Conservation (phyloP, 2,329 filamentous ascomycete genomes). For the Lachnellula occidentalis region DNA sequence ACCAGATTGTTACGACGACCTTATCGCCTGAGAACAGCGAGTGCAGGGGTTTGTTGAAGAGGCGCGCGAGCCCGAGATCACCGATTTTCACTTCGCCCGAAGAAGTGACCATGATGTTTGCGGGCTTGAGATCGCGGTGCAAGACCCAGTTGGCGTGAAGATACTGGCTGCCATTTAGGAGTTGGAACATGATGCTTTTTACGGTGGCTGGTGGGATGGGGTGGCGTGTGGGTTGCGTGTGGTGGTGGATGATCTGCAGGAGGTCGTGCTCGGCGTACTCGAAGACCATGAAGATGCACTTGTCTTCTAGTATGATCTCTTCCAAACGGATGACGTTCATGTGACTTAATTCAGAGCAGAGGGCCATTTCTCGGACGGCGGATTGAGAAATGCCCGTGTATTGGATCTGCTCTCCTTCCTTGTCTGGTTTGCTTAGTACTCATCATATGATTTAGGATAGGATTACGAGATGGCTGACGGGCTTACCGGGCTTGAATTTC, state of each 20-base stretch:
- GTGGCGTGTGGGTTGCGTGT: conserved; percentile 78
- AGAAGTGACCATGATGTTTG: conserved; percentile 98
- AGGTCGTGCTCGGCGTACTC: conserved; percentile 98
- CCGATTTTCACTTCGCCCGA: conserved; percentile 88
- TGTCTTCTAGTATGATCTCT: conserved; percentile 96
- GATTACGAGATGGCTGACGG: not conserved
- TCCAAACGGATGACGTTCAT: conserved; percentile 84
- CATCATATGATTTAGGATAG: not conserved
- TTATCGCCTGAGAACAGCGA: conserved; percentile 92
- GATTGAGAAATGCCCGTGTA: conserved; percentile 98
- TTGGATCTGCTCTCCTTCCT: conserved; percentile 88
- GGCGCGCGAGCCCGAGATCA: conserved; percentile 82
- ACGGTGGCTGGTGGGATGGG: conserved; percentile 85
- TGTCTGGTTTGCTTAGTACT: conserved; percentile 48
- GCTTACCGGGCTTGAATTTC: conserved; percentile 55
- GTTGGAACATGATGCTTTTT: conserved; percentile 91
- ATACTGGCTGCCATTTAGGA: conserved; percentile 91
- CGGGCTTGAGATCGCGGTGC: conserved; percentile 93
- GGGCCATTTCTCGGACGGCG: conserved; percentile 92
- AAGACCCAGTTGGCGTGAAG: conserved; percentile 96
- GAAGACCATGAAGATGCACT: conserved; percentile 99
- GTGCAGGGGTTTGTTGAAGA: conserved; percentile 91
- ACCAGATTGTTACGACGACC: conserved; percentile 99
- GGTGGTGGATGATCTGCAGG: conserved; percentile 96
- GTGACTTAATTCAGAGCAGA: conserved; percentile 88